Evolutionary conservation across 192 early-diverging fungal species (phyloP), one percentile per base, ranked within the genome.

Genomic region (Globomyces pollinis-pini): DNA sequence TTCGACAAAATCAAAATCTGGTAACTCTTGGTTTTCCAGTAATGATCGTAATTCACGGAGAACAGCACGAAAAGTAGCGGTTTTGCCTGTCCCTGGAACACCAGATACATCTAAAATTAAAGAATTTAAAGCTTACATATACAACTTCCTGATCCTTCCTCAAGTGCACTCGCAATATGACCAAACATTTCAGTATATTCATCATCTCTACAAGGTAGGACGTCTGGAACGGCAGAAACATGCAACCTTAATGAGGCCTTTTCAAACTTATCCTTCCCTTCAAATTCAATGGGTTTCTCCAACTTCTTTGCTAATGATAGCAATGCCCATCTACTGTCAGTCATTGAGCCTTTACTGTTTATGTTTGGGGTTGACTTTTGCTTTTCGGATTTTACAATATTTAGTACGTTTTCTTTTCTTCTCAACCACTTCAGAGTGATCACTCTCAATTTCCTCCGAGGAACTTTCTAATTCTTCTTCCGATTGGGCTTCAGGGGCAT

Each of bases 31-130:
- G 31, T 65, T 67, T 11, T 78, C 77, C 29, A 72, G 77, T 51
- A 80, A 74, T 18, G 72, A 60, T 33, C 84, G 74, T 36, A 96
- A 66, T 31, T 76, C 70, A 30, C 88, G 79, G 24, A 99, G 84
- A 0, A 90, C 90, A 57, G 88, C 86, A 24, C 82, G 73, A 0
- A 96, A 89, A 0, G 96, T 96, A 0, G 94, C 96, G 0, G 96
- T 99, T 68, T 99, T 99, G 35, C 96, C 96, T 1, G 93, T 96
- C 3, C 96, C 96, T 1, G 96, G 94, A 4, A 94, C 90, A 3
- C 93, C 94, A 23, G 93, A 94, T 20, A 99, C 90, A 65, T 93
- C 86, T 88, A 67, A 8, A 8, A 15, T 21, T 11, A 57, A 43
- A 38, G 28, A 57, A 0, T 28, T 4, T 13, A 38, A 44, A 38